Conservation (phyloP, 176 grass and related monocot genomes). For the Cenchrus purpureus region DNA sequence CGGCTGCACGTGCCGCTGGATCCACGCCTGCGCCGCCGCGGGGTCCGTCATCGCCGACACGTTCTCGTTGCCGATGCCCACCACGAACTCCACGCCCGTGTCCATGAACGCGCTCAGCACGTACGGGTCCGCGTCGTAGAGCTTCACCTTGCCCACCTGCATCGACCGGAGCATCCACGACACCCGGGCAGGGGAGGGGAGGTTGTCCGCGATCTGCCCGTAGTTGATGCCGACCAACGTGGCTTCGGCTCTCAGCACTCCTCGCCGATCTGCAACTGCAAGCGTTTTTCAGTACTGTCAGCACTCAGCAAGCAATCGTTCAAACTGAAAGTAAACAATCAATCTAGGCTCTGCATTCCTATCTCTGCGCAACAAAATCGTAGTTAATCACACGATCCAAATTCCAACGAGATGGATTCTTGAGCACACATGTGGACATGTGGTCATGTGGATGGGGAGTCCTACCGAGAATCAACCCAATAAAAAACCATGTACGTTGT, state of each 20-base stretch:
- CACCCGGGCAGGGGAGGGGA: constrained; percentile 67
- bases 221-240: constrained; percentile 83
- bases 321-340: not conserved
- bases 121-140: constrained; percentile 85
- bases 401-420: too few relatives aligned
- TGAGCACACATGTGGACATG: not conserved
- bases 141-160: constrained; percentile 85
- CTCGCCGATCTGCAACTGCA: constrained; percentile 2
- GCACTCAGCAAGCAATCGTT: not conserved
- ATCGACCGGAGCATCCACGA: constrained; percentile 64
- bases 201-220: constrained; percentile 87
- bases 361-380: not conserved
- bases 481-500: constrained; percentile 37
- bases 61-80: constrained; percentile 85
- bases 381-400: constrained; percentile 21
- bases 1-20: constrained; percentile 67
- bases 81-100: constrained; percentile 78
- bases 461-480: constrained; percentile 44
- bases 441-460: constrained; percentile 35
- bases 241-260: not conserved
- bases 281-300: not conserved
- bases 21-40: constrained; percentile 58
- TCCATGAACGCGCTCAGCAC: constrained; percentile 75
- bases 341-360: constrained; percentile 13
- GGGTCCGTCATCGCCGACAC: constrained; percentile 69